phyloP scores from a whole-genome alignment of 1,284 basidiomycete species.

The Puccinia horiana region DNA sequence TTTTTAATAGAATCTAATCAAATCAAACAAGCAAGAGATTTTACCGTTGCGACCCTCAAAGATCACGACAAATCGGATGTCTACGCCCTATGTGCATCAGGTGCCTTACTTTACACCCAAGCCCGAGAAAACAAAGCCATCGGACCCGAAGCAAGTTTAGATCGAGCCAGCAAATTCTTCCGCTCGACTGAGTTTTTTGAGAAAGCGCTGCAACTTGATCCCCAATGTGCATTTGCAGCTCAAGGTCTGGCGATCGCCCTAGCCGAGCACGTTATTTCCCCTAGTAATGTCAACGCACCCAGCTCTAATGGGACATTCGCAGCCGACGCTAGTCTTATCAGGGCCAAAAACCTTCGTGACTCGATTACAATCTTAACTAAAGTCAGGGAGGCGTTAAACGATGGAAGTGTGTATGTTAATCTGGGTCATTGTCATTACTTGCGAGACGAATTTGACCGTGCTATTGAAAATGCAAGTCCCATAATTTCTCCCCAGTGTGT shows the following conservation, averaged over 20 bases:
- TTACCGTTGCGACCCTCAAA: constrained; percentile 78
- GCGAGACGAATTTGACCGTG: constrained; percentile 85
- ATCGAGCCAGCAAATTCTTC: constrained; percentile 74
- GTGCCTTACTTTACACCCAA: constrained; percentile 78
- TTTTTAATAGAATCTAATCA: constrained; percentile 77
- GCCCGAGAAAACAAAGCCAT: constrained; percentile 68
- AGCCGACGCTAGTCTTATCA: constrained; percentile 61
- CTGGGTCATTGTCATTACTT: constrained; percentile 91
- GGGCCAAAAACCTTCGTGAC: constrained; percentile 70
- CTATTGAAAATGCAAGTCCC: constrained; percentile 84
- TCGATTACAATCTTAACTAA: constrained; percentile 83
- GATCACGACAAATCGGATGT: constrained; percentile 75
- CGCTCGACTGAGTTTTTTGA: constrained; percentile 85
- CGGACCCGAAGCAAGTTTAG: constrained; percentile 68
- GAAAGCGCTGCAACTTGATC: constrained; percentile 78
- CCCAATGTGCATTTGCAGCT: constrained; percentile 81
- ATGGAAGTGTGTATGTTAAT: constrained; percentile 86
- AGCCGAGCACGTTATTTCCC: constrained; percentile 80
- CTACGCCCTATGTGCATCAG: constrained; percentile 85
- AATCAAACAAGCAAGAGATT: constrained; percentile 74
- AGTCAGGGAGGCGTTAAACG: constrained; percentile 78
- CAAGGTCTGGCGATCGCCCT: constrained; percentile 88
- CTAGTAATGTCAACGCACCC: constrained; percentile 58
- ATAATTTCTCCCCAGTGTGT: constrained; percentile 27
- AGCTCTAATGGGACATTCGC: constrained; percentile 9